Conservation (phyloP, 2,329 filamentous ascomycete species). For the Xylaria sp. region DNA sequence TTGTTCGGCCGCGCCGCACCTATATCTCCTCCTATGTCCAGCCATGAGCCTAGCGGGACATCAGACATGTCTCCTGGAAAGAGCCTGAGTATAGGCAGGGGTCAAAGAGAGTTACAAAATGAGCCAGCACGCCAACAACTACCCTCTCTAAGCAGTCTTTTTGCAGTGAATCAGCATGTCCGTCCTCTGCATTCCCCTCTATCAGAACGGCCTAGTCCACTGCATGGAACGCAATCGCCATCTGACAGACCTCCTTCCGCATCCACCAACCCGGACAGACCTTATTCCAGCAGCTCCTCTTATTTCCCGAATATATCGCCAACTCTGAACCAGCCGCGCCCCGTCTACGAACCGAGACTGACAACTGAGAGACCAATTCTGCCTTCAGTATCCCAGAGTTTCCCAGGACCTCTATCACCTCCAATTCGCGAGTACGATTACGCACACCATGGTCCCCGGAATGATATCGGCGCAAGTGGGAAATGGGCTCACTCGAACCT, state of each 20-base stretch:
- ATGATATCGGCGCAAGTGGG: conserved; percentile 47
- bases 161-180: conserved; percentile 60
- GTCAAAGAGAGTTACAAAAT: conserved; percentile 50
- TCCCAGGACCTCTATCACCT: conserved; percentile 59
- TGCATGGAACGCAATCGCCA: conserved; percentile 57
- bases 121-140: conserved; percentile 60
- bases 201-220: conserved; percentile 58
- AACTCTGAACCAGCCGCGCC: conserved; percentile 58
- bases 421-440: conserved; percentile 56
- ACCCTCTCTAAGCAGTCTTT: conserved; percentile 67
- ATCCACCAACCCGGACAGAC: conserved; percentile 52
- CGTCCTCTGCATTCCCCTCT: conserved; percentile 59
- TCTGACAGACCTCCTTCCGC: conserved; percentile 60
- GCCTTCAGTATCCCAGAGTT: conserved; percentile 50
- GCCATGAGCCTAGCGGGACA: conserved; percentile 63
- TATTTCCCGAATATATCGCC: conserved; percentile 59
- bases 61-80: conserved; percentile 58
- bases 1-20: conserved; percentile 58
- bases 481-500: conserved; percentile 56
- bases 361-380: conserved; percentile 56
- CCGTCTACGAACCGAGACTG: conserved; percentile 59
- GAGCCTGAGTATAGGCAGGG: conserved; percentile 53
- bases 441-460: conserved; percentile 41
- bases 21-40: conserved; percentile 68
- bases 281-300: conserved; percentile 54